Conservation (phyloP, 2,329 filamentous ascomycete species). For the Colletotrichum scovillei region DNA sequence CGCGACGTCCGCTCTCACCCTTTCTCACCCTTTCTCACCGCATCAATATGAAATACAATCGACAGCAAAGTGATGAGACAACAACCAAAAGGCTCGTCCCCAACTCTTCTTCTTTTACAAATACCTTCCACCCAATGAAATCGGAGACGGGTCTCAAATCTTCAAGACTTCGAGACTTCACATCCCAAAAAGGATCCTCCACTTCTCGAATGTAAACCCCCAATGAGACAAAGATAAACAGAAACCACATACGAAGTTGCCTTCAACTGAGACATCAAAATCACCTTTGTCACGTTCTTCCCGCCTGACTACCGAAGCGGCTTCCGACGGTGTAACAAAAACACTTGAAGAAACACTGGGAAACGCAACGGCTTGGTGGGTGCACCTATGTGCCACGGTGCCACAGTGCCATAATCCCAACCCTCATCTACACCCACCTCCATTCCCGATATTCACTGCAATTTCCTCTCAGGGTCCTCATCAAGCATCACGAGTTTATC, state of each 20-base stretch:
- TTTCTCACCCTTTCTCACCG: too few species aligned
- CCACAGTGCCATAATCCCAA: neutral
- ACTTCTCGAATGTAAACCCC: too few species aligned
- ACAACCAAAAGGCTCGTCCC: neutral
- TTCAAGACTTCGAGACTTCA: neutral
- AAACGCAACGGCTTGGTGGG: neutral
- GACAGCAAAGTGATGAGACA: neutral
- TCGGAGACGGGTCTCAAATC: neutral
- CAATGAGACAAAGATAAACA: neutral
- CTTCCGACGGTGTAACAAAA: neutral
- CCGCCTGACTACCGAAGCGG: neutral
- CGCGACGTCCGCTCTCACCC: too few species aligned
- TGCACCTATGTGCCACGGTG: neutral
- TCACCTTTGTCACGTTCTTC: neutral
- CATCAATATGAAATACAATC: too few species aligned
- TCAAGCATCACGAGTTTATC: neutral
- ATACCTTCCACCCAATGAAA: neutral
- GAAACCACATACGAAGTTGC: neutral
- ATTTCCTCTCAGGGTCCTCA: slow-evolving; percentile 3
- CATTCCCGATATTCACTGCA: neutral
- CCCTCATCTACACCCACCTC: neutral
- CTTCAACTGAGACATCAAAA: neutral
- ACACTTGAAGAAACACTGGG: too few species aligned
- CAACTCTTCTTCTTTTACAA: neutral
- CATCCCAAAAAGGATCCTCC: too few species aligned